Conservation (phyloP, 169 alveolate species). For the Eimeria zaria region DNA sequence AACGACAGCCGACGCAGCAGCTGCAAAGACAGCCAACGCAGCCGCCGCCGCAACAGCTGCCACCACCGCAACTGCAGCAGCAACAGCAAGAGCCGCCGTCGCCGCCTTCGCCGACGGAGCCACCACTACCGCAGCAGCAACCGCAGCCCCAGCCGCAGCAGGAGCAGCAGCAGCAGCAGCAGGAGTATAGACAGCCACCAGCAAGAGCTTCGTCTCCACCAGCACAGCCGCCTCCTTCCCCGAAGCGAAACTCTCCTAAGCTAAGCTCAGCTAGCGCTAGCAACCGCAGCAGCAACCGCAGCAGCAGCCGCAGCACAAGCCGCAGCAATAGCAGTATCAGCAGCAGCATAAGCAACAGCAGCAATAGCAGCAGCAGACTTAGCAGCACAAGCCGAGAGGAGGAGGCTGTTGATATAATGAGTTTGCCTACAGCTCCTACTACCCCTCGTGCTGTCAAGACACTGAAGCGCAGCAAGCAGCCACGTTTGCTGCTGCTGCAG, state of each 20-base stretch:
- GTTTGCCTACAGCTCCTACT: conserved; percentile 17
- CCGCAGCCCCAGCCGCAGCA: neutral
- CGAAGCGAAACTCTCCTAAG: neutral
- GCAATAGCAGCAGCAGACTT: neutral
- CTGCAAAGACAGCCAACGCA: neutral
- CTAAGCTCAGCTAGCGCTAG: neutral
- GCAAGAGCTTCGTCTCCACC: neutral
- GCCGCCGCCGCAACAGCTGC: neutral
- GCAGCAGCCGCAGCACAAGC: neutral
- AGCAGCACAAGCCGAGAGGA: neutral
- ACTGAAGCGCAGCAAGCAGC: conserved; percentile 51
- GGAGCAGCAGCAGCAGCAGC: neutral
- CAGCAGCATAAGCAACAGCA: conserved; percentile 18
- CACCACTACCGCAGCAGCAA: neutral
- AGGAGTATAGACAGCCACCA: neutral
- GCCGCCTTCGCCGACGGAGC: neutral
- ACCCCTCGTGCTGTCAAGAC: neutral
- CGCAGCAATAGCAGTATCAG: neutral
- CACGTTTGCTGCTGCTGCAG: conserved; percentile 59
- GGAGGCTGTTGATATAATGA: neutral
- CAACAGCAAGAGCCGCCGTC: neutral
- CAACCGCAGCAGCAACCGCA: neutral
- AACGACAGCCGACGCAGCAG: neutral
- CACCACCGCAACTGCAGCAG: neutral
- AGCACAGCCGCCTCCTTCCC: neutral